These are phyloP conservation scores for Crepidotus variabilis DNA, from an alignment of 768 basidiomycete genomes.

Conservation along the genomic window DNA sequence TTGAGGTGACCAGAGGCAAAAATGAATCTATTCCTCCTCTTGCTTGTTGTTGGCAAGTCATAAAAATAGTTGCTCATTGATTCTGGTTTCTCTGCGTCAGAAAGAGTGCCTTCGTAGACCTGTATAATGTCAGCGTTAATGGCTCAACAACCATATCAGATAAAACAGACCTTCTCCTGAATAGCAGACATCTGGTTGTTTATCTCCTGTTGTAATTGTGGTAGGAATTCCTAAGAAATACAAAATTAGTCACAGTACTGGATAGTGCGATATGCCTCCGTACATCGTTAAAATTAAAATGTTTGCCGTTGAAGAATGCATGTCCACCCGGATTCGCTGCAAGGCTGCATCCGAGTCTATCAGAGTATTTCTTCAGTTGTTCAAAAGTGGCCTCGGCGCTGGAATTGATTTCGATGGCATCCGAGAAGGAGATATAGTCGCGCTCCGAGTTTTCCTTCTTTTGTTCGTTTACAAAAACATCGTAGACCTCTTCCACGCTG, in stretches of 20 bases:
- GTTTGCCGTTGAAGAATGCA: slow-evolving; percentile 88
- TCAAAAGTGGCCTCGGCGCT: slow-evolving; percentile 35
- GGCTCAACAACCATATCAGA: background rate
- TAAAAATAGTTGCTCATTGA: slow-evolving; percentile 78
- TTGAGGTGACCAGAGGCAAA: slow-evolving; percentile 51
- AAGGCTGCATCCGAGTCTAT: slow-evolving; percentile 51
- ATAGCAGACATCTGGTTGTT: slow-evolving; percentile 59
- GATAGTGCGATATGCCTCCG: slow-evolving; percentile 19
- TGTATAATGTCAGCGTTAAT: slow-evolving; percentile 17
- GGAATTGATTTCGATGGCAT: slow-evolving; percentile 18
- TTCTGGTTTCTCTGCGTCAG: slow-evolving; percentile 45
- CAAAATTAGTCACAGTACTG: background rate
- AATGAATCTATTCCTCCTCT: slow-evolving; percentile 74
- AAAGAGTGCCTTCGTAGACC: slow-evolving; percentile 57
- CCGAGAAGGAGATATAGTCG: slow-evolving; percentile 14
- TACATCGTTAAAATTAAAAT: slow-evolving; percentile 65
- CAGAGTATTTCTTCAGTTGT: slow-evolving; percentile 48
- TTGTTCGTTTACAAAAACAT: slow-evolving; percentile 28
- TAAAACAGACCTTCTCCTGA: slow-evolving; percentile 62
- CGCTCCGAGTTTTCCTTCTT: slow-evolving; percentile 23
- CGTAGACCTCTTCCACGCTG: slow-evolving; percentile 34
- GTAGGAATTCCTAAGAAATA: slow-evolving; percentile 54
- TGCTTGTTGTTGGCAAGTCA: slow-evolving; percentile 71
- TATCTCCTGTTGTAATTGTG: slow-evolving; percentile 58
- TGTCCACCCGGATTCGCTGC: slow-evolving; percentile 48